phyloP scores from a whole-genome alignment of 306 rosid genomes.

The Prunus davidiana region DNA sequence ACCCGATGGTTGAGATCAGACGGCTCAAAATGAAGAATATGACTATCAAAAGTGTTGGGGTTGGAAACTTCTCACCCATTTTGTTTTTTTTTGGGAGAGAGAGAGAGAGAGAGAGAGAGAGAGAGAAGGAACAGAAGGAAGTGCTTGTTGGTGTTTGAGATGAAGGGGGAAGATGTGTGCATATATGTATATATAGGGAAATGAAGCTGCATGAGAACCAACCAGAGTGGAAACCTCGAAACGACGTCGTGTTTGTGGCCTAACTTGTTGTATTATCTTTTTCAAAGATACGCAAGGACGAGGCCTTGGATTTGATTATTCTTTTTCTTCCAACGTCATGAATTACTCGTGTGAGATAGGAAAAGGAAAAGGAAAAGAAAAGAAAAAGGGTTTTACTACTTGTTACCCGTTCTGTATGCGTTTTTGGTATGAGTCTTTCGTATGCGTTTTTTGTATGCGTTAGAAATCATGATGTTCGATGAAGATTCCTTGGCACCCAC shows the following conservation, averaged over 20 bases:
- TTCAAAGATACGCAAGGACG: constrained; percentile 46
- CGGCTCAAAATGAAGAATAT: constrained; percentile 31
- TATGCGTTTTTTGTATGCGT: constrained; percentile 19
- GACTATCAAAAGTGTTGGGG: constrained; percentile 22
- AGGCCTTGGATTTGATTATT: constrained; percentile 20
- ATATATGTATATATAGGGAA: background rate
- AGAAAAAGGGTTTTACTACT: background rate
- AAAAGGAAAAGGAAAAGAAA: background rate
- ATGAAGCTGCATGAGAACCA: constrained; percentile 41
- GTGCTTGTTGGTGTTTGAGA: constrained; percentile 16
- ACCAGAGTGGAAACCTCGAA: constrained; percentile 13
- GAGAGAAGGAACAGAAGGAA: background rate
- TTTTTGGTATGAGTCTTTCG: background rate
- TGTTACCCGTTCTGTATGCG: constrained; percentile 36
- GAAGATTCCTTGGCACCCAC: constrained; percentile 48
- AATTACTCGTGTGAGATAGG: constrained; percentile 15
- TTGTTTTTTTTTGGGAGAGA: background rate
- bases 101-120: constrained; percentile 7
- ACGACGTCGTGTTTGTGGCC: constrained; percentile 30
- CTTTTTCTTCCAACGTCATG: constrained; percentile 18
- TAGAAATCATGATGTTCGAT: constrained; percentile 25
- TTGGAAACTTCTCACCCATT: constrained; percentile 39
- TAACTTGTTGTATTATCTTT: background rate
- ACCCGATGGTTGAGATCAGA: constrained; percentile 37
- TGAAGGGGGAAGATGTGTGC: background rate